A percentile compares a stretch with the other conserved stretches of the same genome.
Evolutionary conservation across 2,329 filamentous ascomycete genomes (phyloP).

Genomic region (Dothidotthia symphoricarpi): DNA sequence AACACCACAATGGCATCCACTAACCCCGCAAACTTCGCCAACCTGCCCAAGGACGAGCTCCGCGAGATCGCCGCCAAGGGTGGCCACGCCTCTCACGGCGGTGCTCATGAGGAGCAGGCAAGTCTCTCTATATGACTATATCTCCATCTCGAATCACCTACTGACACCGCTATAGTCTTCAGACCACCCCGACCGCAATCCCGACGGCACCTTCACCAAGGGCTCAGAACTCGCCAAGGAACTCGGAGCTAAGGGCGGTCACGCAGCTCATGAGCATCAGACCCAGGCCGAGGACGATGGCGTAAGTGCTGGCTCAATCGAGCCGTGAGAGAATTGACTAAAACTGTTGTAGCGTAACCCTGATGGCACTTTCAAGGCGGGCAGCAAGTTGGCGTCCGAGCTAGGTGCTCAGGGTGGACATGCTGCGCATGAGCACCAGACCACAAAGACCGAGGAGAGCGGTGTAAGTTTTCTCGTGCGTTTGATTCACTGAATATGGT

Average conservation of each 20-base stretch:
- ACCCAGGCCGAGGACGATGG: conserved; percentile 14
- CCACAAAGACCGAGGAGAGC: conserved; percentile 14
- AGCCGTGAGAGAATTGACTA: neutral
- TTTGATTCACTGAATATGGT: neutral
- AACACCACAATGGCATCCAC: conserved; percentile 37
- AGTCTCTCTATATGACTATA: neutral
- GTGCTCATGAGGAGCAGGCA: conserved; percentile 2
- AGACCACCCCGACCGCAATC: conserved; percentile 33
- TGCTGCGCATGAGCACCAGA: conserved; percentile 18
- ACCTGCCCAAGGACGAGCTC: conserved; percentile 52
- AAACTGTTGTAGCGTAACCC: conserved; percentile 37
- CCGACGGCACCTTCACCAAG: conserved; percentile 42
- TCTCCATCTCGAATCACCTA: neutral
- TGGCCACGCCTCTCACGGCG: conserved; percentile 44
- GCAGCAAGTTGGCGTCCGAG: conserved; percentile 37
- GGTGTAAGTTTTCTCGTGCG: conserved; percentile 23
- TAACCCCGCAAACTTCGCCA: conserved; percentile 55
- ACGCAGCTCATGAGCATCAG: conserved; percentile 31
- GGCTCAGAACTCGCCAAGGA: conserved; percentile 41
- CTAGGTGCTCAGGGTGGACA: conserved; percentile 36
- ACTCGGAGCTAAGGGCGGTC: conserved; percentile 39
- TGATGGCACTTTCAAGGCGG: conserved; percentile 41
- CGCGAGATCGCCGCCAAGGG: conserved; percentile 51
- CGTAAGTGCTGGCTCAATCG: conserved; percentile 13
- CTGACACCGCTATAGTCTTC: neutral